Conservation (phyloP, 306 rosid species). For the Datisca glomerata region DNA sequence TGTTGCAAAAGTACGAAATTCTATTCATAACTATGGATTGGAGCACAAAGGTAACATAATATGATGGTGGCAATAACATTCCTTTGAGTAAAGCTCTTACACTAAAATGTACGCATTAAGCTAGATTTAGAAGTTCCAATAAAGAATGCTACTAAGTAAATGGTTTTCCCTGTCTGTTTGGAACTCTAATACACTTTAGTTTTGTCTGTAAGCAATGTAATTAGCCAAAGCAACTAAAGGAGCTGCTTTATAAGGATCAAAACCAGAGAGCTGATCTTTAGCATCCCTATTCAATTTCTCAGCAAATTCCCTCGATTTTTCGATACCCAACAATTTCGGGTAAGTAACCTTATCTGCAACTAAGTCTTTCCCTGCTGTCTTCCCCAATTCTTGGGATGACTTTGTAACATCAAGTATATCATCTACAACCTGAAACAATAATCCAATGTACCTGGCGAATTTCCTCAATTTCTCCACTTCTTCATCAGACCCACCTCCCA, state of each 20-base stretch:
- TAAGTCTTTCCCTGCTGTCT: constrained; percentile 55
- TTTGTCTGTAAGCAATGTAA: constrained; percentile 43
- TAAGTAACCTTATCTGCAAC: constrained; percentile 41
- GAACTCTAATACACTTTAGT: too few species aligned
- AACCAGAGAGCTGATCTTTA: constrained; percentile 21
- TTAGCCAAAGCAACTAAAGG: constrained; percentile 34
- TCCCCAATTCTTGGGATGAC: constrained; percentile 42
- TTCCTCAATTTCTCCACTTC: constrained; percentile 34
- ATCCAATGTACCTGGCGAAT: constrained; percentile 31
- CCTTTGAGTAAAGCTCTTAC: too few species aligned
- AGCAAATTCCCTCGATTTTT: constrained; percentile 38
- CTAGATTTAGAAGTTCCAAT: too few species aligned
- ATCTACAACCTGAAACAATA: constrained; percentile 54
- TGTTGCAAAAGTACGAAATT: too few species aligned
- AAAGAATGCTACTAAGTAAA: too few species aligned
- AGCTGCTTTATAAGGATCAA: constrained; percentile 26
- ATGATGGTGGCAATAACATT: too few species aligned
- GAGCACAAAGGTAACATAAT: too few species aligned
- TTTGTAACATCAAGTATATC: constrained; percentile 52
- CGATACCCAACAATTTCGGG: constrained; percentile 41
- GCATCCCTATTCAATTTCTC: constrained; percentile 27
- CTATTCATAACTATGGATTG: too few species aligned
- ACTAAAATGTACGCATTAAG: too few species aligned
- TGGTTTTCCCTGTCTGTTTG: too few species aligned
- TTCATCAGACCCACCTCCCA: constrained; percentile 34